Conservation (phyloP, 1,284 basidiomycete genomes). For the Pulveroboletus sp. region DNA sequence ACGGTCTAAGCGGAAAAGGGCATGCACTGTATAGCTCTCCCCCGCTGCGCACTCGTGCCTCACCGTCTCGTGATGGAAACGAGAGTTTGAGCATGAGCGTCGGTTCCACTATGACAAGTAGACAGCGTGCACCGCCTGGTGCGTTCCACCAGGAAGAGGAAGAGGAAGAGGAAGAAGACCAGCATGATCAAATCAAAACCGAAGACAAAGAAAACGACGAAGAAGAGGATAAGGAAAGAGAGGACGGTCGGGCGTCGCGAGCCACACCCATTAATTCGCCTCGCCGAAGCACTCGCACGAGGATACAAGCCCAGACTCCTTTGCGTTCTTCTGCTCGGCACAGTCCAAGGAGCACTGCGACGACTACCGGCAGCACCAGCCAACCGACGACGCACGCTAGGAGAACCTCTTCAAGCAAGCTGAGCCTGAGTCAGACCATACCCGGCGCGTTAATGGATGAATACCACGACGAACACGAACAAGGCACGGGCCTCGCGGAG, state of each 20-base stretch:
- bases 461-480: slow-evolving; percentile 39
- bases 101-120: slow-evolving; percentile 6
- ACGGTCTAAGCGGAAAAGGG: neutral
- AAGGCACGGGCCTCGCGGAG: slow-evolving; percentile 26
- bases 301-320: slow-evolving; percentile 16
- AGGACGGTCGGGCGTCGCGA: slow-evolving; percentile 31
- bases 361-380: neutral
- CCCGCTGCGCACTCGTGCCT: slow-evolving; percentile 9
- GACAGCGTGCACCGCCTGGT: slow-evolving; percentile 25
- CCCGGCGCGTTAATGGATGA: slow-evolving; percentile 59
- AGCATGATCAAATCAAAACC: slow-evolving; percentile 15
- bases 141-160: slow-evolving; percentile 24
- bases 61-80: slow-evolving; percentile 6
- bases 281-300: slow-evolving; percentile 16
- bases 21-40: slow-evolving; percentile 3
- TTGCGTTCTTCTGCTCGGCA: slow-evolving; percentile 11
- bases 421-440: slow-evolving; percentile 43
- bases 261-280: slow-evolving; percentile 22
- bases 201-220: slow-evolving; percentile 29
- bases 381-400: slow-evolving; percentile 13
- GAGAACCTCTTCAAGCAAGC: slow-evolving; percentile 10
- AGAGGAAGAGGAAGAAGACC: slow-evolving; percentile 21
- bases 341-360: slow-evolving; percentile 4
- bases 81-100: slow-evolving; percentile 1
- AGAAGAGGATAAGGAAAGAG: slow-evolving; percentile 36